Evolutionary conservation across 225 moss, liverwort and hornwort species (phyloP), one percentile per base, ranked within the genome.

Genomic region (Pseudisothecium myosuroides): DNA sequence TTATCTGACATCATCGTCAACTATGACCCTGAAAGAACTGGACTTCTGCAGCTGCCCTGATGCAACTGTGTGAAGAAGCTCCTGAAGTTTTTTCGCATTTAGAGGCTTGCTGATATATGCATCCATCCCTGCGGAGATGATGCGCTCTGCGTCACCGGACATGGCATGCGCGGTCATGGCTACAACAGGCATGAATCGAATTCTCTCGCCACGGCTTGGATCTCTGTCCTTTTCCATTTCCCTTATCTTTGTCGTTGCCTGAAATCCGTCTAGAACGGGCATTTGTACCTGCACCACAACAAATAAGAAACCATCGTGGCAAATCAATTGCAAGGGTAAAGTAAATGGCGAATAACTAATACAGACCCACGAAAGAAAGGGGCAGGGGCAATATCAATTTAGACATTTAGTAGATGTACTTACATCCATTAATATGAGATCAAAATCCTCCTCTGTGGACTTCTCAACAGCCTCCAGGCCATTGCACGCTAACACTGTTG

Each of bases 141-240:
- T 93, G 55, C 92, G 91, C 89, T 93, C 95, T 52, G 93, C 93
- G 43, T 95, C 95, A 71, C 95, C 93, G 23, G 93, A 87, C 95
- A 95, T 95, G 63, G 95, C 95, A 90, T 95, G 95, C 39, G 95
- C 95, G 83, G 95, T 95, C 95, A 95, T 93, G 74, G 95, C 95
- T 17, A 93, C 93, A 85, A 95, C 88, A 72, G 95, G 93, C 89
- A 95, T 92, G 65, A 92, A 94, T 60, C 88, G 80, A 65, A 82
- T 86, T 89, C 90, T 87, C 69, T 90, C 55, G 52, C 92, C 92
- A 32, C 88, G 90, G 61, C 92, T 92, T 65, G 94, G 89, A 61
- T 92, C 90, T 85, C 90, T 90, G 22, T 81, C 85, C 86, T 93
- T 92, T 89, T 95, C 92, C 64, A 90, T 88, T 88, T 95, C 93